Evolutionary conservation across 495 filamentous ascomycete genomes (phyloP).

Genomic region (Xylaria flabelliformis): DNA sequence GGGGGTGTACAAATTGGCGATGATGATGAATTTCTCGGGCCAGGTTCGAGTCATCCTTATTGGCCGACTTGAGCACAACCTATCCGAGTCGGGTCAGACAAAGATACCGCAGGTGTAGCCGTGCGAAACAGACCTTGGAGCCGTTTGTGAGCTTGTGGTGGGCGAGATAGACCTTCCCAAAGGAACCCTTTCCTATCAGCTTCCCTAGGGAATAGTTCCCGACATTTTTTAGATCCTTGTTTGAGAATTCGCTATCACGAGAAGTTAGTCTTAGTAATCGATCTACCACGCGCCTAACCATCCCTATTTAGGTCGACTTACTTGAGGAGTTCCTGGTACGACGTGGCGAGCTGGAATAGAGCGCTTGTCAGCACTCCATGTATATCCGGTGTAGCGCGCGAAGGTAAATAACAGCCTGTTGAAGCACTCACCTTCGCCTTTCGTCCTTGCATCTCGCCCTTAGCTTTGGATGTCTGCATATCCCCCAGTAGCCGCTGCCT

Average conservation of each 20-base stretch:
- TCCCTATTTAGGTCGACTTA: conserved; percentile 55
- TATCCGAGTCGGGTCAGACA: conserved; percentile 43
- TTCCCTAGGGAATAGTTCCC: conserved; percentile 93
- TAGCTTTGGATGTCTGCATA: conserved; percentile 71
- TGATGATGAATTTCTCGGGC: conserved; percentile 98
- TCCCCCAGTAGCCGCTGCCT: conserved; percentile 28
- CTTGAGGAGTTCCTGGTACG: conserved; percentile 95
- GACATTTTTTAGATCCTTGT: conserved; percentile 85
- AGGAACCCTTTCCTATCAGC: conserved; percentile 95
- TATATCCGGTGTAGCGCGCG: background rate
- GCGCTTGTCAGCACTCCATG: conserved; percentile 34
- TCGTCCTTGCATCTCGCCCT: conserved; percentile 88
- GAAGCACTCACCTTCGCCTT: conserved; percentile 79
- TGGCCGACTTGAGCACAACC: conserved; percentile 98
- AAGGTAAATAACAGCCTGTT: conserved; percentile 1
- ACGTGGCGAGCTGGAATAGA: conserved; percentile 80
- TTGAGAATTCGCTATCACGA: conserved; percentile 82
- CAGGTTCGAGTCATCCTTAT: conserved; percentile 93
- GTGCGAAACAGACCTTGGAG: conserved; percentile 74
- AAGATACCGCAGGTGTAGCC: conserved; percentile 13
- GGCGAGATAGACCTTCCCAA: conserved; percentile 97
- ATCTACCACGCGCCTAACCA: conserved; percentile 19
- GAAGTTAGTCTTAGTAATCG: conserved; percentile 32
- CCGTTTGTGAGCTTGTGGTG: conserved; percentile 98
- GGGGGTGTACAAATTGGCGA: conserved; percentile 95